A percentile compares a stretch with the other conserved stretches of the same genome.
These are phyloP conservation scores for Nothophaeocryptopus gaeumannii DNA, from an alignment of 2,329 filamentous ascomycete species.

Conservation along the genomic window DNA sequence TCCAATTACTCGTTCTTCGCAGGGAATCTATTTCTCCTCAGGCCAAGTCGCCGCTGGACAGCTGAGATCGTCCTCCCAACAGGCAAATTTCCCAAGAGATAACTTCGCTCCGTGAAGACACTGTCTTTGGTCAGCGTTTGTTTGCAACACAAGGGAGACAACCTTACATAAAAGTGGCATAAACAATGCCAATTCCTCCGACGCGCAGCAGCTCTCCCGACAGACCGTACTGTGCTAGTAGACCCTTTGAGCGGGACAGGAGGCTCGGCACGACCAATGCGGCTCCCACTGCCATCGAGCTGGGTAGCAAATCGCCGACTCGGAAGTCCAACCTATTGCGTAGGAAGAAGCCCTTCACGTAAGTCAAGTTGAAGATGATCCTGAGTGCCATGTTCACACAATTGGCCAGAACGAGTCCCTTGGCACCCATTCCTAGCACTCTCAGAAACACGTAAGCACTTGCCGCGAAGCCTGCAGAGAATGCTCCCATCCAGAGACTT, in stretches of 20 bases:
- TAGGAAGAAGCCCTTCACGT: slow-evolving; percentile 65
- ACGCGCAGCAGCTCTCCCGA: slow-evolving; percentile 43
- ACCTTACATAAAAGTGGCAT: slow-evolving; percentile 38
- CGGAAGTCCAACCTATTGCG: slow-evolving; percentile 38
- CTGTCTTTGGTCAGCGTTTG: too few species aligned
- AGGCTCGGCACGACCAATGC: slow-evolving; percentile 39
- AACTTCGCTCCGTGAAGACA: too few species aligned
- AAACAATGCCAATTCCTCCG: slow-evolving; percentile 37
- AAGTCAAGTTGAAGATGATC: slow-evolving; percentile 74
- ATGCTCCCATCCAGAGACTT: slow-evolving; percentile 77
- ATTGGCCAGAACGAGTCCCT: slow-evolving; percentile 82
- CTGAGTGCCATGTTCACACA: slow-evolving; percentile 84
- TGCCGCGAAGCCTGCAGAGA: slow-evolving; percentile 71
- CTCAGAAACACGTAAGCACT: slow-evolving; percentile 73
- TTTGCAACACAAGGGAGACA: too few species aligned
- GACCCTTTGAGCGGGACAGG: slow-evolving; percentile 32
- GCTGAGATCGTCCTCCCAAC: too few species aligned
- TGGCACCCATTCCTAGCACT: slow-evolving; percentile 67
- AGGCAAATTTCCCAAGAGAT: too few species aligned
- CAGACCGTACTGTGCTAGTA: slow-evolving; percentile 37
- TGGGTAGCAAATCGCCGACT: slow-evolving; percentile 32
- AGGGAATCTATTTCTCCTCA: too few species aligned
- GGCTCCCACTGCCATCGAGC: slow-evolving; percentile 35
- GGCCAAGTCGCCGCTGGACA: too few species aligned
- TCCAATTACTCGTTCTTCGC: too few species aligned